Conservation (phyloP, 768 basidiomycete genomes). For the Strobilomyces dryophilus region DNA sequence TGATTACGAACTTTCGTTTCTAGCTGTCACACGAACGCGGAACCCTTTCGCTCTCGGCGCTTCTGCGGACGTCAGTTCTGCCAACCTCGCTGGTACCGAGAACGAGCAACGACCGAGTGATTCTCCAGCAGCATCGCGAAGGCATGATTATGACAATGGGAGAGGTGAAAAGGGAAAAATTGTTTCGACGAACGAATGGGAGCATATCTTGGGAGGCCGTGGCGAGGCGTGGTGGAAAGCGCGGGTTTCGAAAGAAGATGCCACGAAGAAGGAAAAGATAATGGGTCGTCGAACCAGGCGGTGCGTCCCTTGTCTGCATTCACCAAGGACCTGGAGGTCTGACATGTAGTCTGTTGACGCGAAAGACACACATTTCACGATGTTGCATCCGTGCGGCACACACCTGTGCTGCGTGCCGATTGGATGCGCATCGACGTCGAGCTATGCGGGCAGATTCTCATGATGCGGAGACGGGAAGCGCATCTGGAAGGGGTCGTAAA, state of each 20-base stretch:
- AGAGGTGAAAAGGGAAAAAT: slow-evolving; percentile 27
- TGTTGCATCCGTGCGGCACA: slow-evolving; percentile 43
- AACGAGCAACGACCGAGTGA: slow-evolving; percentile 12
- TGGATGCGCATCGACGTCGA: slow-evolving; percentile 78
- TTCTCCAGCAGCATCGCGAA: neutral
- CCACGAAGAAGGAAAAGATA: slow-evolving; percentile 6
- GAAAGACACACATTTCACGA: slow-evolving; percentile 69
- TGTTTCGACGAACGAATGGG: slow-evolving; percentile 44
- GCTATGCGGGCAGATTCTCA: slow-evolving; percentile 67
- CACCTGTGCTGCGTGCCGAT: slow-evolving; percentile 50
- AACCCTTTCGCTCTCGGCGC: slow-evolving; percentile 23
- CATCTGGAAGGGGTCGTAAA: slow-evolving; percentile 63
- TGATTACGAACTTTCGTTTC: slow-evolving; percentile 2
- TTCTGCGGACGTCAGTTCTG: slow-evolving; percentile 29
- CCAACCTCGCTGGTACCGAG: slow-evolving; percentile 18
- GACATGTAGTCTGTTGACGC: neutral
- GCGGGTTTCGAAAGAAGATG: slow-evolving; percentile 12
- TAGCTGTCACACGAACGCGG: slow-evolving; percentile 24
- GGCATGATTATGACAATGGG: neutral
- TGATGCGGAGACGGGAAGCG: slow-evolving; percentile 62
- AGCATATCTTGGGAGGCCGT: slow-evolving; percentile 16
- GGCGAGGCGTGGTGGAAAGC: slow-evolving; percentile 20
- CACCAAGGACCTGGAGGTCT: neutral
- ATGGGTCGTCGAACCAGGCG: slow-evolving; percentile 24
- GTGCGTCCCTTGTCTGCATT: slow-evolving; percentile 6